Conservation (phyloP, 1,139 yeast genomes). For the Suhomyces ambrosiae region DNA sequence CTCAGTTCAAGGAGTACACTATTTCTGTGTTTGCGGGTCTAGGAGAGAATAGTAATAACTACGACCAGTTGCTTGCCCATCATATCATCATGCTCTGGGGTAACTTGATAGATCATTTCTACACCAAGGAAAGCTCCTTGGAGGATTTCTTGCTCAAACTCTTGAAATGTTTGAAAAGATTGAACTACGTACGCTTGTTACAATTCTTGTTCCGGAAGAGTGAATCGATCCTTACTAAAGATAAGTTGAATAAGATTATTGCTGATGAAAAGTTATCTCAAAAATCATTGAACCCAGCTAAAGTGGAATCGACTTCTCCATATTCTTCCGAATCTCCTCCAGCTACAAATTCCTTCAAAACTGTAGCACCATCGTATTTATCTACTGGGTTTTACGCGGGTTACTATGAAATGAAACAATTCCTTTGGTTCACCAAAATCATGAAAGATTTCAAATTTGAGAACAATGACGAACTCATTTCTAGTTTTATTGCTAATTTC, state of each 20-base stretch:
- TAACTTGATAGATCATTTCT: slow-evolving; percentile 6
- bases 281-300: neutral
- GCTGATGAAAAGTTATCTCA: neutral
- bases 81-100: slow-evolving; percentile 15
- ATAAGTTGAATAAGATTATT: slow-evolving; percentile 9
- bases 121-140: slow-evolving; percentile 7
- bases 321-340: neutral
- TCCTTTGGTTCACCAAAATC: slow-evolving; percentile 32
- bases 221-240: slow-evolving; percentile 8
- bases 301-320: neutral
- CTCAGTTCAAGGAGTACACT: slow-evolving; percentile 15
- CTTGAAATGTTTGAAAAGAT: slow-evolving; percentile 12
- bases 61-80: slow-evolving; percentile 9
- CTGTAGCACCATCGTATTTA: slow-evolving; percentile 11
- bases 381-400: slow-evolving; percentile 9
- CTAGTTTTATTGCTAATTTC: slow-evolving; percentile 15
- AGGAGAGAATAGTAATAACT: slow-evolving; percentile 4
- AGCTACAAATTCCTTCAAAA: slow-evolving; percentile 10
- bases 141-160: slow-evolving; percentile 14
- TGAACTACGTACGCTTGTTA: slow-evolving; percentile 9
- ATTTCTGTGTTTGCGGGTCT: slow-evolving; percentile 5
- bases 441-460: slow-evolving; percentile 31
- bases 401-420: slow-evolving; percentile 26
- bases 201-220: slow-evolving; percentile 11
- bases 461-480: slow-evolving; percentile 17